Conservation (phyloP, 768 basidiomycete genomes). For the Terana coerulea region DNA sequence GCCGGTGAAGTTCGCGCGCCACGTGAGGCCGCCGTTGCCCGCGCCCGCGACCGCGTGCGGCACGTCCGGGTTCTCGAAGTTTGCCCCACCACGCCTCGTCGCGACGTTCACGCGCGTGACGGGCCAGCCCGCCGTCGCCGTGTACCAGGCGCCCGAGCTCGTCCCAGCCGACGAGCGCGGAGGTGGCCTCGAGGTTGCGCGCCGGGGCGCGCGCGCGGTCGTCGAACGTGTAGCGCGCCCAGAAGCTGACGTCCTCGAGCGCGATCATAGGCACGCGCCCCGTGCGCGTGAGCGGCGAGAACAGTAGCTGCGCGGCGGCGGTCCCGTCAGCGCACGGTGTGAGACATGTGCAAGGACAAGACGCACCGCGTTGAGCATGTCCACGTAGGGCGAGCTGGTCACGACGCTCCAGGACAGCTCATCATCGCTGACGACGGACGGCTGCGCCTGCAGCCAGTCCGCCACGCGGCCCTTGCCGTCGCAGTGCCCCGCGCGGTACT, state of each 20-base stretch:
- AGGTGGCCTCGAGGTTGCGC: conserved; percentile 22
- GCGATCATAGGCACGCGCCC: conserved; percentile 25
- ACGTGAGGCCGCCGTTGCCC: conserved; percentile 8
- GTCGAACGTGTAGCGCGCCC: conserved; percentile 27
- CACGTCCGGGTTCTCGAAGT: neutral
- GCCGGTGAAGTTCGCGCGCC: conserved; percentile 33
- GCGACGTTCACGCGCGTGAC: conserved; percentile 14
- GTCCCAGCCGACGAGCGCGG: conserved; percentile 19
- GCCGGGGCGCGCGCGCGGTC: conserved; percentile 19
- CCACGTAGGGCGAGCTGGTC: conserved; percentile 13
- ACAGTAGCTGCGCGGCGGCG: conserved; percentile 17
- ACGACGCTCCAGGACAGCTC: conserved; percentile 5
- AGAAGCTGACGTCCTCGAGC: conserved; percentile 26
- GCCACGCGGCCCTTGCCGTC: conserved; percentile 12
- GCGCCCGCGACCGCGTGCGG: conserved; percentile 7
- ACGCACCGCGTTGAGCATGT: conserved; percentile 15
- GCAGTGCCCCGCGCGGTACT: conserved; percentile 26
- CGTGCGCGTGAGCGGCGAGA: conserved; percentile 21
- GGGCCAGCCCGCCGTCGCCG: conserved; percentile 10
- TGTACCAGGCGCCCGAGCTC: conserved; percentile 16
- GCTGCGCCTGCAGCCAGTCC: conserved; percentile 1
- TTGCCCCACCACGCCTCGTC: conserved; percentile 9
- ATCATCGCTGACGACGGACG: conserved; percentile 3
- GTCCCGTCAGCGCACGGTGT: conserved; percentile 24
- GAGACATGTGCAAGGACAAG: conserved; percentile 16